Base-by-base conservation (phyloP, 257 asterid genomes). In the Apocynum venetum region DNA sequence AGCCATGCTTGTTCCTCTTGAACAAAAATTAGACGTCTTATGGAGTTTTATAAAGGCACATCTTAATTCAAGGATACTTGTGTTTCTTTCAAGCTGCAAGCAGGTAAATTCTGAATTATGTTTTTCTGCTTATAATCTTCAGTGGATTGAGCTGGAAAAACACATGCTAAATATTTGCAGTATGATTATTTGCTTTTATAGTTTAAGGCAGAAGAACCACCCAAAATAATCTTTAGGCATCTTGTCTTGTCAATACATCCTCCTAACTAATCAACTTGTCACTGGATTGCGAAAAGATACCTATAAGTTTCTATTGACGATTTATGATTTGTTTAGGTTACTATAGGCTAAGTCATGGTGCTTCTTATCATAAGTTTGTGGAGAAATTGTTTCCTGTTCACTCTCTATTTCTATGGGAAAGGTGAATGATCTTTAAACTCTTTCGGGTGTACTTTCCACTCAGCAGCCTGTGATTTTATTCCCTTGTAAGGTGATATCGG, bases 1-100 rank as follows among this genome's bases (percentile, higher is more conserved):
- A 31, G 96, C 89, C 13, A 84, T 96, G 86, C 57, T 88, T 59
- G 90, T 93, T 80, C 90, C 98, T 81, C 97, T 96, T 70, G 97
- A 93, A 46, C 90, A 92, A 87, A 96, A 96, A 80, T 80, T 93
- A 25, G 98, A 93, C 82, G 88, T 93, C 91, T 79, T 96, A 64
- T 96, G 99, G 98, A 96, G 98, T 85, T 96, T 96, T 82, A 36
- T 96, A 74, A 96, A 86, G 89, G 85, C 93, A 36, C 96, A 93
- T 85, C 98, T 96, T 69, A 88, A 87, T 73, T 90, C 94, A 36
- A 89, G 94, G 88, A 88, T 93, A 78, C 78, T 96, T 56, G 97
- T 96, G 53, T 93, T 96, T 82, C 91, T 93, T 83, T 87, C 99
- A 6, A 93, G 89, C 79, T 88, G 97, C 88, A 96, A 96, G 87